These are phyloP conservation scores for Globisporangium mamillatum DNA, from an alignment of 352 stramenopile genomes.

Conservation along the genomic window DNA sequence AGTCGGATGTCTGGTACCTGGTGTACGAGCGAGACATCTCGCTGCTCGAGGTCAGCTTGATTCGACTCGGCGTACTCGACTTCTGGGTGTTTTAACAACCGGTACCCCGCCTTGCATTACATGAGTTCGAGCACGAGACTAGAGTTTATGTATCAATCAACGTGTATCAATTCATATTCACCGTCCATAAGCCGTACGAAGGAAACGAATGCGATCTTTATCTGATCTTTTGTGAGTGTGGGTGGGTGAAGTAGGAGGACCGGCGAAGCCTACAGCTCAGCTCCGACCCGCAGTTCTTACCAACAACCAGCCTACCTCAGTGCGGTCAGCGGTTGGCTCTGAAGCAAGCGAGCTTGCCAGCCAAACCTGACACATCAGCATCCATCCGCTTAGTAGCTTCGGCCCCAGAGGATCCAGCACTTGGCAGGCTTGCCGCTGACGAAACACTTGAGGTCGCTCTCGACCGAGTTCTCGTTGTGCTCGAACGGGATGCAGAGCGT, in stretches of 20 bases:
- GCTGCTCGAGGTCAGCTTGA: not conserved
- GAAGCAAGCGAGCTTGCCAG: not conserved
- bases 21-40: not conserved
- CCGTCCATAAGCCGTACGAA: not conserved
- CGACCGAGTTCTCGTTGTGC: constrained; percentile 86
- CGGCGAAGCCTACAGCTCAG: not conserved
- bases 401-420: constrained; percentile 84
- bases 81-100: not conserved
- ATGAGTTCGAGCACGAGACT: too few species aligned
- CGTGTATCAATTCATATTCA: not conserved
- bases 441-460: constrained; percentile 96
- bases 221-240: not conserved
- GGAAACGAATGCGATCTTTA: not conserved
- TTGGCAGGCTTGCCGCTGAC: constrained; percentile 96
- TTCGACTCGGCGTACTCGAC: not conserved
- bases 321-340: not conserved
- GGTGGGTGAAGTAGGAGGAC: not conserved
- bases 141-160: not conserved
- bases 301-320: not conserved
- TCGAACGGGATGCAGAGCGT: constrained; percentile 99
- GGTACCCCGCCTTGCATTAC: too few species aligned
- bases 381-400: constrained; percentile 59
- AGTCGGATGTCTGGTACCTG: not conserved
- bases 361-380: not conserved
- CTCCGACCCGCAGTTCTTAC: not conserved